A percentile compares a stretch with the other conserved stretches of the same genome.
These are phyloP conservation scores for Phytophthora citricola DNA, from an alignment of 352 stramenopile genomes.

Conservation along the genomic window DNA sequence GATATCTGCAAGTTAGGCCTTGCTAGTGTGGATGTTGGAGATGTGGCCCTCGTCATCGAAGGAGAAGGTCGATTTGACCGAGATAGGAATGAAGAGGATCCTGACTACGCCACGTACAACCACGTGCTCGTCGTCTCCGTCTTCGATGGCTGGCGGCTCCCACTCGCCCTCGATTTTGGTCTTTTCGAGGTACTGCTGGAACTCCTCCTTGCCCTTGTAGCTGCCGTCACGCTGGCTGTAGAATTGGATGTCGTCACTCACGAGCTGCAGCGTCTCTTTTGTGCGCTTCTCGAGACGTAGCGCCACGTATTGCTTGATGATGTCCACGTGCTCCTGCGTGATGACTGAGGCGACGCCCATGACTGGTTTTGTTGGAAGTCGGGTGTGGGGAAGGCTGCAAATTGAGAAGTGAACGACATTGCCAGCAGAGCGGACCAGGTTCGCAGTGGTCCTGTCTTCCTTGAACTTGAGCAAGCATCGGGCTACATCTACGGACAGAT, in stretches of 20 bases:
- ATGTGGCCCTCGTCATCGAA: conserved; percentile 52
- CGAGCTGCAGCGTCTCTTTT: conserved; percentile 49
- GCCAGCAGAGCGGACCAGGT: conserved; percentile 11
- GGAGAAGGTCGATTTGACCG: conserved; percentile 55
- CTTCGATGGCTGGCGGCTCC: conserved; percentile 47
- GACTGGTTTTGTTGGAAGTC: not conserved
- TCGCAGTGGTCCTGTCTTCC: conserved; percentile 14
- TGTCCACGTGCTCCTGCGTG: conserved; percentile 50
- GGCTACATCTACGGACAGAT: not conserved
- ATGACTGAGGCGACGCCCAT: conserved; percentile 44
- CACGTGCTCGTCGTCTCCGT: conserved; percentile 54
- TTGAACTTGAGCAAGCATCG: conserved; percentile 21
- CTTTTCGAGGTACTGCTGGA: conserved; percentile 57
- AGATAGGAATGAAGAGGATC: conserved; percentile 62
- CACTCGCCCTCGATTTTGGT: conserved; percentile 57
- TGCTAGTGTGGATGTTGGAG: conserved; percentile 57
- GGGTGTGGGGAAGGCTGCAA: conserved; percentile 5
- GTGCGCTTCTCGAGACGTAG: conserved; percentile 49
- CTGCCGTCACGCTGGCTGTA: conserved; percentile 58
- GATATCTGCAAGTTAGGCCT: conserved; percentile 26
- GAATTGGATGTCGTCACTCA: conserved; percentile 63
- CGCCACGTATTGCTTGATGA: conserved; percentile 49
- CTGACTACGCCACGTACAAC: conserved; percentile 58
- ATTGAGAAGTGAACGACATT: conserved; percentile 21
- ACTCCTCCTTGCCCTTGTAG: conserved; percentile 53